A percentile compares a stretch with the other conserved stretches of the same genome.
Evolutionary conservation across 2,329 filamentous ascomycete genomes (phyloP).

Genomic region (Pestalotiopsis sp.): DNA sequence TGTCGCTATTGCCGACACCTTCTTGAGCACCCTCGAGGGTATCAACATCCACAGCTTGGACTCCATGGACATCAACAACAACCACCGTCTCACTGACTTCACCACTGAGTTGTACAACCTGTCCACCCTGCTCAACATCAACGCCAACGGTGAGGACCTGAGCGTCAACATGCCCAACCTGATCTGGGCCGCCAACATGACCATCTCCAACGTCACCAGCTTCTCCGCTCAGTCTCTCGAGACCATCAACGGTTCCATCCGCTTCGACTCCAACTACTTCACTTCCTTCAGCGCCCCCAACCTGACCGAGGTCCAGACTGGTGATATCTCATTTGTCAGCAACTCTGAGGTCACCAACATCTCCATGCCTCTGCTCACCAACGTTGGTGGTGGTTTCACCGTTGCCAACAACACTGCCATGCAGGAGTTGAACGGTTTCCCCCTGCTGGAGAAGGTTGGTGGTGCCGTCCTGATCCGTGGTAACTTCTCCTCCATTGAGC

Average conservation of each 20-base stretch:
- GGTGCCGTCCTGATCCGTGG: constrained; percentile 87
- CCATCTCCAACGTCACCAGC: constrained; percentile 77
- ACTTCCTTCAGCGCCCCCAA: constrained; percentile 65
- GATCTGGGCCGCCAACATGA: constrained; percentile 76
- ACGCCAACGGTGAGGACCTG: constrained; percentile 77
- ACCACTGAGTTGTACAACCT: constrained; percentile 79
- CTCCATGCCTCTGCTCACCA: constrained; percentile 69
- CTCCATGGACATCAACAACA: constrained; percentile 86
- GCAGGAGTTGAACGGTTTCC: constrained; percentile 66
- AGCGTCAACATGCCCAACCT: constrained; percentile 78
- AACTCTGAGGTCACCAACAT: constrained; percentile 72
- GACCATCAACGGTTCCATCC: constrained; percentile 76
- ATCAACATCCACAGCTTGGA: constrained; percentile 78
- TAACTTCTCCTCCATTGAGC: constrained; percentile 72
- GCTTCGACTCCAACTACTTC: constrained; percentile 82
- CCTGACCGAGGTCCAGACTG: constrained; percentile 67
- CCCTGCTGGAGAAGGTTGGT: constrained; percentile 66
- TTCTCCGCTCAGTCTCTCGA: constrained; percentile 75
- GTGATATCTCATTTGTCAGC: constrained; percentile 64
- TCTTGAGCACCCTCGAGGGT: constrained; percentile 75
- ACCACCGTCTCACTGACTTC: constrained; percentile 76
- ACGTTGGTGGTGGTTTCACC: constrained; percentile 77
- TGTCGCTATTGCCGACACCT: constrained; percentile 84
- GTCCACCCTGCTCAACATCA: constrained; percentile 70
- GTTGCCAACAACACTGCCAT: constrained; percentile 88